Conservation (phyloP, 495 filamentous ascomycete species). For the Aspergillus sclerotioniger region DNA sequence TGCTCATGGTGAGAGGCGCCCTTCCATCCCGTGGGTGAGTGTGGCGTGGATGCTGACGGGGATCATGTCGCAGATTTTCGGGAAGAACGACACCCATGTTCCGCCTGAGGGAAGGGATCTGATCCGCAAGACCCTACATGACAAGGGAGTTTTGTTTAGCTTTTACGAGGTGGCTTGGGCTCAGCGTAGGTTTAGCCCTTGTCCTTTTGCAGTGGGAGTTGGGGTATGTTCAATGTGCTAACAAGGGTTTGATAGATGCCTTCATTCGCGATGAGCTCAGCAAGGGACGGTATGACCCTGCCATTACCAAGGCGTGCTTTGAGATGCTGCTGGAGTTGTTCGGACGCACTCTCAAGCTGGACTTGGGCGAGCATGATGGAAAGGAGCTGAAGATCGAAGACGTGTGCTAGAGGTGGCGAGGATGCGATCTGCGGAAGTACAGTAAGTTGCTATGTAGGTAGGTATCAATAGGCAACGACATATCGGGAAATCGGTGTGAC, state of each 20-base stretch:
- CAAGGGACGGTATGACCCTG: slow-evolving; percentile 91
- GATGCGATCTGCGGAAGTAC: neutral
- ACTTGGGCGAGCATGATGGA: slow-evolving; percentile 62
- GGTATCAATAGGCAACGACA: neutral
- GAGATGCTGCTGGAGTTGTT: slow-evolving; percentile 89
- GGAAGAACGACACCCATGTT: slow-evolving; percentile 87
- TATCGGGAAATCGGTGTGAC: neutral
- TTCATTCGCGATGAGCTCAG: slow-evolving; percentile 95
- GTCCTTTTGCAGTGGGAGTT: no score
- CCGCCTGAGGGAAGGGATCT: slow-evolving; percentile 81
- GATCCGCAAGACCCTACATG: slow-evolving; percentile 79
- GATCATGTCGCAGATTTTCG: slow-evolving; percentile 59
- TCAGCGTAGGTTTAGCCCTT: slow-evolving; percentile 59
- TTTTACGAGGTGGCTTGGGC: slow-evolving; percentile 91
- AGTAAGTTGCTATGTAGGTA: neutral
- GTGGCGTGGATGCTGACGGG: neutral
- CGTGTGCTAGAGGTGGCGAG: slow-evolving; percentile 44
- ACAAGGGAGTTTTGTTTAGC: slow-evolving; percentile 69
- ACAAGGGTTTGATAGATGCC: slow-evolving; percentile 50
- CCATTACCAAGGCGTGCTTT: slow-evolving; percentile 84
- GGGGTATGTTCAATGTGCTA: neutral
- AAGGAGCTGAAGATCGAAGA: slow-evolving; percentile 54
- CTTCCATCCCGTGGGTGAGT: neutral
- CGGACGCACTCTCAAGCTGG: slow-evolving; percentile 69
- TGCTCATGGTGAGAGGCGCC: slow-evolving; percentile 57